Conservation (phyloP, 805 yeast genomes). For the Schizosaccharomyces osmophilus region DNA sequence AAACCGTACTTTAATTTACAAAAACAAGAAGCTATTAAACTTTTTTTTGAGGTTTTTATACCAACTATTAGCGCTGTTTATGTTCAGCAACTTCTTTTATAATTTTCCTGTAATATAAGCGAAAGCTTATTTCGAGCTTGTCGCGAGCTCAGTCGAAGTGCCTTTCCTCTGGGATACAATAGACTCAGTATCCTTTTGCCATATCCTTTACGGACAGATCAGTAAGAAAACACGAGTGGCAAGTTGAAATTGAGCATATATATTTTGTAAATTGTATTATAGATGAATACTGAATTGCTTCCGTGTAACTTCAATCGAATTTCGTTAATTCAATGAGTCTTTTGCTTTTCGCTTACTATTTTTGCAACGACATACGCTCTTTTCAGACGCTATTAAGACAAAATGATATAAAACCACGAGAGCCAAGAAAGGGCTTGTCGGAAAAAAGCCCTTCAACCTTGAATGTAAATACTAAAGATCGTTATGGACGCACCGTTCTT, state of each 20-base stretch:
- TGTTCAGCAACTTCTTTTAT: neutral
- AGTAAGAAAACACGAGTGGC: too few species aligned
- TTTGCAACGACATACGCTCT: neutral
- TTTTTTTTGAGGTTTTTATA: neutral
- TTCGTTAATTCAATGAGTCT: neutral
- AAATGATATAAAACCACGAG: neutral
- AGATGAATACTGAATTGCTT: too few species aligned
- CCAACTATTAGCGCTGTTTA: neutral
- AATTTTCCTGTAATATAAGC: neutral
- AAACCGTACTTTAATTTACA: too few species aligned
- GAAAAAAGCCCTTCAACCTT: neutral
- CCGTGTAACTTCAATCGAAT: too few species aligned
- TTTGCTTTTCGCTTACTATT: neutral
- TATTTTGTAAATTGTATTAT: too few species aligned
- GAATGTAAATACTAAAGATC: constrained; percentile 7
- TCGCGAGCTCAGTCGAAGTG: too few species aligned
- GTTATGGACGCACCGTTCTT: constrained; percentile 20
- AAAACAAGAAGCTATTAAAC: neutral
- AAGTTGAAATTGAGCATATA: too few species aligned
- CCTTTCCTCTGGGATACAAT: too few species aligned
- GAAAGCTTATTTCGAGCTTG: neutral
- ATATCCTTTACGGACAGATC: too few species aligned
- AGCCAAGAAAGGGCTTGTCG: neutral
- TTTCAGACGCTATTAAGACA: neutral
- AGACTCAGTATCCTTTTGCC: too few species aligned